Evolutionary conservation across 2,329 filamentous ascomycete genomes (phyloP).

Genomic region (Zymoseptoria passerinii): DNA sequence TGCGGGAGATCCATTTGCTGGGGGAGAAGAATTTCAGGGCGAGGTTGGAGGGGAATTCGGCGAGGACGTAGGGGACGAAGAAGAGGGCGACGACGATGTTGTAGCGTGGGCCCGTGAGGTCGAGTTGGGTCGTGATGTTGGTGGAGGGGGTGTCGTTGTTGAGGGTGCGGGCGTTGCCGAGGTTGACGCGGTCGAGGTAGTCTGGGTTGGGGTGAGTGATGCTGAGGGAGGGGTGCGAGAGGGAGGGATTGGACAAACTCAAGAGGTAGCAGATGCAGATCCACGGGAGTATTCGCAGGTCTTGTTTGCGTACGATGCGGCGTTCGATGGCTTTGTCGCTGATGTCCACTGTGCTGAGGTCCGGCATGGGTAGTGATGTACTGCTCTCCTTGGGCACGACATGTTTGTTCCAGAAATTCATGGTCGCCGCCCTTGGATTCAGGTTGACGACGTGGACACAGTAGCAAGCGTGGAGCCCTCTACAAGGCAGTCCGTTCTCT

Average conservation of each 20-base stretch:
- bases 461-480: background rate
- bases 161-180: constrained; percentile 7
- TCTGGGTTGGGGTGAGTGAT: background rate
- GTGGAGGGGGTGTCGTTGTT: constrained; percentile 5
- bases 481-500: background rate
- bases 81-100: constrained; percentile 64
- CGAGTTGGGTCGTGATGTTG: constrained; percentile 4
- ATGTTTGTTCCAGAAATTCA: background rate
- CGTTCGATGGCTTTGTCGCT: background rate
- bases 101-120: constrained; percentile 29
- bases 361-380: background rate
- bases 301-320: background rate
- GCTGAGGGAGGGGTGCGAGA: background rate
- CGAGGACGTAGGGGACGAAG: constrained; percentile 66
- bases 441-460: background rate
- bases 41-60: constrained; percentile 57
- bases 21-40: constrained; percentile 61
- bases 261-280: background rate
- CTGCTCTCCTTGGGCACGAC: background rate
- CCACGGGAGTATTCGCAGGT: background rate
- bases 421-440: background rate
- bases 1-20: constrained; percentile 45
- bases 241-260: background rate
- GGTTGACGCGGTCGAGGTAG: constrained; percentile 2
- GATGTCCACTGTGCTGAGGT: background rate